Conservation (phyloP, 225 moss, liverwort and hornwort genomes). For the Anthoceros angustus region DNA sequence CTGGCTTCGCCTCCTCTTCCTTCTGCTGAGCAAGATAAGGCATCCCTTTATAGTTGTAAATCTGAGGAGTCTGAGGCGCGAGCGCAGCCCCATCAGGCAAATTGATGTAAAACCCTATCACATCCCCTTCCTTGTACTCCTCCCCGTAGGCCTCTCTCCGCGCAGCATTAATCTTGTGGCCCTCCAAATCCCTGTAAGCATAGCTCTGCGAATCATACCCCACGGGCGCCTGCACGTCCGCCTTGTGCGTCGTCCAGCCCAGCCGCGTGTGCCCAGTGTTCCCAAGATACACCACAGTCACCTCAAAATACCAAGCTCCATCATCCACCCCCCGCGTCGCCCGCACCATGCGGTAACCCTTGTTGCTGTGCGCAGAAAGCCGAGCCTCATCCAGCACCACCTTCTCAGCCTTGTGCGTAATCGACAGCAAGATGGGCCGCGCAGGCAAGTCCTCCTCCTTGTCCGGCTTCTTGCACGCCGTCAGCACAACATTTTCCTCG, state of each 20-base stretch:
- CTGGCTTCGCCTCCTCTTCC: conserved; percentile 57
- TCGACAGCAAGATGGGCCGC: neutral
- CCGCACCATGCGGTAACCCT: conserved; percentile 96
- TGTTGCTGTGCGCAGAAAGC: conserved; percentile 76
- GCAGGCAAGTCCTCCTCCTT: neutral
- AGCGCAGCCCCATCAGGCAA: conserved; percentile 65
- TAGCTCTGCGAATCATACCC: conserved; percentile 94
- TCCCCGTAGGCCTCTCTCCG: conserved; percentile 51
- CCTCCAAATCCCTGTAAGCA: conserved; percentile 84
- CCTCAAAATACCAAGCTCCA: conserved; percentile 97
- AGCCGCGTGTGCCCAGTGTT: conserved; percentile 73
- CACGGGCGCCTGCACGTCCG: conserved; percentile 93
- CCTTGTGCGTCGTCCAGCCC: conserved; percentile 87
- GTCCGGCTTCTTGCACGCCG: neutral
- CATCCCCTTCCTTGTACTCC: conserved; percentile 63
- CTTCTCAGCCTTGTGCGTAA: conserved; percentile 71
- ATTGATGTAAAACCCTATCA: conserved; percentile 83
- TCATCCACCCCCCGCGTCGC: conserved; percentile 83
- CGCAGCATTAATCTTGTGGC: conserved; percentile 86
- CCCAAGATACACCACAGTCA: conserved; percentile 60
- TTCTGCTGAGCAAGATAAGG: conserved; percentile 17
- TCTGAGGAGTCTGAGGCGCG: conserved; percentile 43
- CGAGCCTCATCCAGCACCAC: conserved; percentile 78
- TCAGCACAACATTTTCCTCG: neutral
- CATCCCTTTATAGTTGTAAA: conserved; percentile 44